A percentile compares a stretch with the other conserved stretches of the same genome.
phyloP scores from a whole-genome alignment of 768 basidiomycete species.

The Mrakia blollopis region DNA sequence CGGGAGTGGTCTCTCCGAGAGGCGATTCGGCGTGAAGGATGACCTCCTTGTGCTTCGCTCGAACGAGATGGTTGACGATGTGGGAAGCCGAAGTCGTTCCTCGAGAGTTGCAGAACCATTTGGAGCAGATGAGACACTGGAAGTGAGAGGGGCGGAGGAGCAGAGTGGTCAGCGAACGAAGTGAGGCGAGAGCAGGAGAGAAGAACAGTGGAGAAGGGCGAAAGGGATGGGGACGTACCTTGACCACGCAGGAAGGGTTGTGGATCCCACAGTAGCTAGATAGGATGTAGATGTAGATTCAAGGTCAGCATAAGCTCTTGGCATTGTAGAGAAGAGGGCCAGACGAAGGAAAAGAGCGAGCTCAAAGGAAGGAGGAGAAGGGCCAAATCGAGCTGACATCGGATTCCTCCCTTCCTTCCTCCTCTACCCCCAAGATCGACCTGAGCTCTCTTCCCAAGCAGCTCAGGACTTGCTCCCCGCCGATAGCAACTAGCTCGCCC shows the following conservation, averaged over 20 bases:
- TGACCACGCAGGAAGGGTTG: slow-evolving; percentile 93
- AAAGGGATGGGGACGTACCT: slow-evolving; percentile 45
- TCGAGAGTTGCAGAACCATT: slow-evolving; percentile 88
- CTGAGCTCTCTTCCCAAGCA: background rate
- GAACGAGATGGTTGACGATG: slow-evolving; percentile 97
- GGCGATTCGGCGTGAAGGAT: slow-evolving; percentile 92
- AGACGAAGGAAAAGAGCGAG: background rate
- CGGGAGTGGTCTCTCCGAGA: slow-evolving; percentile 92
- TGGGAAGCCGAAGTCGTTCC: slow-evolving; percentile 97
- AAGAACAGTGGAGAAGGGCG: background rate
- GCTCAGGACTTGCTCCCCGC: background rate
- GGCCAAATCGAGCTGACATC: background rate
- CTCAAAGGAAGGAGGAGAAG: background rate
- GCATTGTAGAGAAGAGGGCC: background rate
- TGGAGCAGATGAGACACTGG: slow-evolving; percentile 44
- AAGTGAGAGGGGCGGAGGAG: background rate
- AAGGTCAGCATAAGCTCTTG: slow-evolving; percentile 23
- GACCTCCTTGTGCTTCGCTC: slow-evolving; percentile 98
- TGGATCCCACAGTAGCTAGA: slow-evolving; percentile 95
- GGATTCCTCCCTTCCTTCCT: background rate
- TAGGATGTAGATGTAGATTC: slow-evolving; percentile 8
- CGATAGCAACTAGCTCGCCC: background rate
- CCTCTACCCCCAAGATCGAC: background rate
- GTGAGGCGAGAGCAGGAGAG: background rate
- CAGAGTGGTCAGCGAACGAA: background rate